Evolutionary conservation across 768 basidiomycete species (phyloP), one percentile per base, ranked within the genome.

Genomic region (Suillus bovinus): DNA sequence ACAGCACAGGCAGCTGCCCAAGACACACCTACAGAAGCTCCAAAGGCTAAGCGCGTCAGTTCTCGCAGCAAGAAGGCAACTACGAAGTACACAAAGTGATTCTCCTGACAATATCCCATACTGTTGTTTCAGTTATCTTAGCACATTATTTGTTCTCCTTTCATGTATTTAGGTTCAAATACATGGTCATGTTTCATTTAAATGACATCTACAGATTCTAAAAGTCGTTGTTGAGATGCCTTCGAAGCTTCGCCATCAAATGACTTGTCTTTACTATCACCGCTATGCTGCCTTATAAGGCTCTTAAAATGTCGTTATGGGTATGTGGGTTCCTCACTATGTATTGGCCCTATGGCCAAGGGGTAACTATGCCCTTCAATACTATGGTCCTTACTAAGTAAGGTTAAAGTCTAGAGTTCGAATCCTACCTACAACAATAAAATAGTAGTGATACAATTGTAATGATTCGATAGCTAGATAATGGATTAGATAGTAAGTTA

Each of bases 321-420:
- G n/a, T 4, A 41, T 10, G 10, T 5, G 4, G 4, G 10, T 4
- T 44, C 7, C 41, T 1, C 0, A 0, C 6, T 20, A 20, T n/a
- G 4, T 22, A 44, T 42, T 44, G 42, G 42, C 42, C 10, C 1
- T n/a, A 4, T 44, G 42, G 42, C n/a, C n/a, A 44, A 44, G 42
- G 42, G 42, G 42, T 22, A 44, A 44, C 42, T 44, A 44, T 44
- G 42, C 42, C n/a, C 2, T 4, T 22, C 11, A n/a, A 44, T 44
- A 44, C 44, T 24, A 46, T 0, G 22, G 22, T 24, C 2, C n/a
- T 11, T 42, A 46, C 44, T 14, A 2, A 24, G 0, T 14, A 46
- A 27, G 16, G 16, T 49, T 27, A 49, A 27, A 27, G 24, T 49
- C 27, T 17, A 24, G 27, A 49, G 24, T 47, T 24, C 7, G 2